These are phyloP conservation scores for Microdochium nivale DNA, from an alignment of 2,329 filamentous ascomycete genomes.

Conservation along the genomic window DNA sequence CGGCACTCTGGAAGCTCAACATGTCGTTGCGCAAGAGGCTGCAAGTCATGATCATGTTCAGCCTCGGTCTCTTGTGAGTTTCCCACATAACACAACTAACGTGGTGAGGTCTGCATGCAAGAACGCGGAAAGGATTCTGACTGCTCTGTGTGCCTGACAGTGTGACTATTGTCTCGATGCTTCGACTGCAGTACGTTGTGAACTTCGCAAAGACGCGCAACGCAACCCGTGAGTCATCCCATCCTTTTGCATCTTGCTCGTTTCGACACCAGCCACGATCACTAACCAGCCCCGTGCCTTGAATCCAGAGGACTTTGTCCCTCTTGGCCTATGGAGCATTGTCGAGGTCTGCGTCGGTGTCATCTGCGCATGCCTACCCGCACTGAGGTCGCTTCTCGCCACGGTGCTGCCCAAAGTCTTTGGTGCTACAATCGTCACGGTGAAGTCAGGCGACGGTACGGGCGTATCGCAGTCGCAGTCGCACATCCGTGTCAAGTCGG, in stretches of 20 bases:
- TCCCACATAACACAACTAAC: neutral
- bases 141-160: conserved; percentile 12
- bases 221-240: conserved; percentile 9
- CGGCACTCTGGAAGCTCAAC: conserved; percentile 28
- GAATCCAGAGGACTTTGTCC: conserved; percentile 14
- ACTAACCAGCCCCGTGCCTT: neutral
- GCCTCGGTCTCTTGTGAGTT: neutral
- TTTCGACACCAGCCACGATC: too few relatives aligned
- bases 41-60: conserved; percentile 25
- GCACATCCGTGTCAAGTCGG: neutral
- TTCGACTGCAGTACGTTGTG: conserved; percentile 20
- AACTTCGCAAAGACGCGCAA: conserved; percentile 18
- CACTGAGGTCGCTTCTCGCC: neutral
- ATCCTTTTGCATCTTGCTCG: neutral
- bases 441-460: too few relatives aligned
- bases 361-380: conserved; percentile 24
- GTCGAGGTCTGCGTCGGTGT: conserved; percentile 24
- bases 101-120: too few relatives aligned
- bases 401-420: neutral
- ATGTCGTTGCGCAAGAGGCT: conserved; percentile 38
- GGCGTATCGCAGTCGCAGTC: too few relatives aligned
- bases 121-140: too few relatives aligned
- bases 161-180: conserved; percentile 22
- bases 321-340: conserved; percentile 21
- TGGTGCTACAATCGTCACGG: neutral